Evolutionary conservation across 2,329 filamentous ascomycete genomes (phyloP).

Genomic region (Exophiala mesophila): DNA sequence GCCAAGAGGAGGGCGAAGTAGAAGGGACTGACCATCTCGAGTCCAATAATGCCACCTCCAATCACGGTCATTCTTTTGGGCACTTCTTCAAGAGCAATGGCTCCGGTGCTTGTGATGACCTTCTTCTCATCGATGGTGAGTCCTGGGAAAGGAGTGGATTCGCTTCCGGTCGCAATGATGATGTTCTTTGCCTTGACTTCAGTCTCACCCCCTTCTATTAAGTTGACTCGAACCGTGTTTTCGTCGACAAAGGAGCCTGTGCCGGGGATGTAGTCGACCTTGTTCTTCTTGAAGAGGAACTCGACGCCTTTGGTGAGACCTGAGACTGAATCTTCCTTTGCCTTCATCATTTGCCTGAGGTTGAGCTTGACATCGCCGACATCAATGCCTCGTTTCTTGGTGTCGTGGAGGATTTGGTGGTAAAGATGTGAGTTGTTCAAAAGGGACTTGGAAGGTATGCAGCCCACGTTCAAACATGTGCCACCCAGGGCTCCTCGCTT

Average conservation of each 20-base stretch:
- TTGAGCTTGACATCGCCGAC: slow-evolving; percentile 97
- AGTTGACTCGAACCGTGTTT: slow-evolving; percentile 84
- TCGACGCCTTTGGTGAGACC: slow-evolving; percentile 95
- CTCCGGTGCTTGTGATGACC: slow-evolving; percentile 93
- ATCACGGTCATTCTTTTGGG: slow-evolving; percentile 97
- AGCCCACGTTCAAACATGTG: slow-evolving; percentile 98
- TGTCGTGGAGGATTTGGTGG: slow-evolving; percentile 95
- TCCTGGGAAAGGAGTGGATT: slow-evolving; percentile 93
- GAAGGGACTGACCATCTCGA: slow-evolving; percentile 71
- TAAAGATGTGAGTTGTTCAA: slow-evolving; percentile 99
- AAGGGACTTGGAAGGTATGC: slow-evolving; percentile 98
- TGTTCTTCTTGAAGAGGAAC: slow-evolving; percentile 98
- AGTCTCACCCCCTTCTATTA: slow-evolving; percentile 87
- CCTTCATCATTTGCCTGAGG: slow-evolving; percentile 93
- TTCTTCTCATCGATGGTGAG: slow-evolving; percentile 96
- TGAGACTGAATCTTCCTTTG: slow-evolving; percentile 85
- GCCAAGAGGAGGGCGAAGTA: background rate
- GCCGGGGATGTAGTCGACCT: slow-evolving; percentile 96
- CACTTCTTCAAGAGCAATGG: slow-evolving; percentile 80
- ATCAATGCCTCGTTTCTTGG: slow-evolving; percentile 94
- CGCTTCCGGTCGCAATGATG: slow-evolving; percentile 91
- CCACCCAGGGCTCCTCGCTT: slow-evolving; percentile 93
- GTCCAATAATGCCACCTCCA: slow-evolving; percentile 95
- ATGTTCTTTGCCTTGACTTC: slow-evolving; percentile 92
- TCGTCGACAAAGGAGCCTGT: slow-evolving; percentile 80